phyloP scores from a whole-genome alignment of 352 stramenopile species.

The Albugo laibachii region DNA sequence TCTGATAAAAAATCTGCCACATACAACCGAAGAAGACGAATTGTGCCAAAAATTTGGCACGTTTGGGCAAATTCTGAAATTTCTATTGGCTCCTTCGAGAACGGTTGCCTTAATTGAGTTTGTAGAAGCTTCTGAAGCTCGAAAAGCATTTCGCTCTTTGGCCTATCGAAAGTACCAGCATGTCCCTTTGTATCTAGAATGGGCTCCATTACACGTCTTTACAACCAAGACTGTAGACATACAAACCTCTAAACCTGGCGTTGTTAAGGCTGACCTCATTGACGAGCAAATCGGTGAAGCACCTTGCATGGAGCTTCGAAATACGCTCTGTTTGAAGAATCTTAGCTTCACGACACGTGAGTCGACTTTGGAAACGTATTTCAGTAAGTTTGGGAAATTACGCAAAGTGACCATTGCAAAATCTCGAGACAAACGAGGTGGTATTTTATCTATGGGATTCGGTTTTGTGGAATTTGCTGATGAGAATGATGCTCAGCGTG shows the following conservation, averaged over 20 bases:
- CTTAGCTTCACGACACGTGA: constrained; percentile 95
- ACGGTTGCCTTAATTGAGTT: constrained; percentile 94
- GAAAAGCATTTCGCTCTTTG: constrained; percentile 89
- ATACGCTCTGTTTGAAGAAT: constrained; percentile 97
- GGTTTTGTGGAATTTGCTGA: constrained; percentile 97
- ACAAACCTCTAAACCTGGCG: constrained; percentile 18
- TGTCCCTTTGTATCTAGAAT: constrained; percentile 97
- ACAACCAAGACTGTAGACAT: constrained; percentile 9
- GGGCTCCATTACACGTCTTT: constrained; percentile 84
- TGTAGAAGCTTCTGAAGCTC: constrained; percentile 85
- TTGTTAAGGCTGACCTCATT: constrained; percentile 18
- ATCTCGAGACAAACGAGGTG: constrained; percentile 33
- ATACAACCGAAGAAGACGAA: constrained; percentile 86
- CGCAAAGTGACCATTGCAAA: constrained; percentile 76
- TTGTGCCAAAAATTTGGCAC: constrained; percentile 89
- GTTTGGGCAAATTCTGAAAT: constrained; percentile 67
- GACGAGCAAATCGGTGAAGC: constrained; percentile 45
- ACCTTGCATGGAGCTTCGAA: constrained; percentile 27
- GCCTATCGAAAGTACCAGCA: constrained; percentile 98
- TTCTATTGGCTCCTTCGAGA: constrained; percentile 85
- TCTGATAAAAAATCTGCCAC: constrained; percentile 96
- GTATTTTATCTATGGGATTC: constrained; percentile 92
- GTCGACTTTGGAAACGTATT: constrained; percentile 53
- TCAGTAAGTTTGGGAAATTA: constrained; percentile 42
- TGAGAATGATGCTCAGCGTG: constrained; percentile 68